Conservation (phyloP, 225 moss, liverwort and hornwort species). For the Pseudisothecium myosuroides region DNA sequence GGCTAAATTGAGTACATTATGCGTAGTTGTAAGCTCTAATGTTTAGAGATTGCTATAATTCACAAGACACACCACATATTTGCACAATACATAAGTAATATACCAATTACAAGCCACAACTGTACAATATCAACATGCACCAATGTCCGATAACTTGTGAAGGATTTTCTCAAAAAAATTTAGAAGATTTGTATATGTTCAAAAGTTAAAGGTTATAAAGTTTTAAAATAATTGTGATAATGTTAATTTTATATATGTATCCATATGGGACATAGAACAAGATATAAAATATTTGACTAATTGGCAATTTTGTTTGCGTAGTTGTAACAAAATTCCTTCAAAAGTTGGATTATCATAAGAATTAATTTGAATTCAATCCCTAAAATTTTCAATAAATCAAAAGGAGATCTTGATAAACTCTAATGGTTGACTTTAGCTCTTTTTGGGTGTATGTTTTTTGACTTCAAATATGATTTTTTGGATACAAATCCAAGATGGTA, state of each 20-base stretch:
- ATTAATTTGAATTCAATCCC: neutral
- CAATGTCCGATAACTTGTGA: too few species aligned
- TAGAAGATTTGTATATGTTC: neutral
- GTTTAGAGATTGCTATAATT: neutral
- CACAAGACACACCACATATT: too few species aligned
- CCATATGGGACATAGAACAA: neutral
- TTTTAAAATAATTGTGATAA: neutral
- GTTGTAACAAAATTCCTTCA: neutral
- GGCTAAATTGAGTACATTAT: too few species aligned
- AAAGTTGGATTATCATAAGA: neutral
- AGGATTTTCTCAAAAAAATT: neutral
- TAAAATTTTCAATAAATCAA: neutral
- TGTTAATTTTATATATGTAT: neutral
- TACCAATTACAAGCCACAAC: neutral
- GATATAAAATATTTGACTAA: accelerated
- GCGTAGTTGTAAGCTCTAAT: neutral
- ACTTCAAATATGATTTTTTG: neutral
- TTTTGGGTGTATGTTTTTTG: neutral
- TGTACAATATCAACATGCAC: neutral
- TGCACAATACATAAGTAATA: neutral
- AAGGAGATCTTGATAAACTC: neutral
- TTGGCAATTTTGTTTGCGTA: neutral
- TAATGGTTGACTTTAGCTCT: too few species aligned
- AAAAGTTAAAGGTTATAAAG: too few species aligned
- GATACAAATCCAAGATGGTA: neutral